A percentile compares a stretch with the other conserved stretches of the same genome.
Evolutionary conservation across 495 filamentous ascomycete genomes (phyloP).

Genomic region (Letharia columbiana): DNA sequence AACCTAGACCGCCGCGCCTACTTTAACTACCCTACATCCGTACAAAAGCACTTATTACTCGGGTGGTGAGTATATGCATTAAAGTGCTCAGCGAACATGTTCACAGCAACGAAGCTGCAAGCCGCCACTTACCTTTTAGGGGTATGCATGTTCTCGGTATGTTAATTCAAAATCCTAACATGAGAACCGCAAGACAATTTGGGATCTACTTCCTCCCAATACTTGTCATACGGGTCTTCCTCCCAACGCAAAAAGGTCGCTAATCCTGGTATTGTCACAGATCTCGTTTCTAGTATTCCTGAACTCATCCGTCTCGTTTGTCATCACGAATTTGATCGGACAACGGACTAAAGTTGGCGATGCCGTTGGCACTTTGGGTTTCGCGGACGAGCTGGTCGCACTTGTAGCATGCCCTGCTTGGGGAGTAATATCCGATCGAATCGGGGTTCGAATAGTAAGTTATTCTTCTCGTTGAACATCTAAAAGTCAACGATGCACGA

Average conservation of each 20-base stretch:
- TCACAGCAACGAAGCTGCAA: constrained; percentile 63
- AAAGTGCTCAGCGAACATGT: constrained; percentile 25
- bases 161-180: not conserved
- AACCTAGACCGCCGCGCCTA: not conserved
- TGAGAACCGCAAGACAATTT: not conserved
- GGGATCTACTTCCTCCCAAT: not conserved
- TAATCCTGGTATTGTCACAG: not conserved
- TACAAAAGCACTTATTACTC: no score
- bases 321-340: constrained; percentile 84
- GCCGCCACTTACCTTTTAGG: constrained; percentile 76
- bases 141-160: constrained; percentile 73
- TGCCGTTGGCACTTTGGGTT: constrained; percentile 87
- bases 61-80: not conserved
- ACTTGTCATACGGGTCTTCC: not conserved
- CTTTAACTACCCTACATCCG: no score
- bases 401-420: constrained; percentile 84
- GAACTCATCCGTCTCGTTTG: constrained; percentile 87
- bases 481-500: not conserved
- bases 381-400: constrained; percentile 89
- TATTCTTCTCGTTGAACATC: constrained; percentile 16
- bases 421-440: constrained; percentile 82
- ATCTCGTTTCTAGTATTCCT: constrained; percentile 98
- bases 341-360: constrained; percentile 69
- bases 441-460: constrained; percentile 65
- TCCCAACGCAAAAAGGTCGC: not conserved